Base-by-base conservation (phyloP, 2,329 filamentous ascomycete genomes). In the Botrytis hyacinthi region DNA sequence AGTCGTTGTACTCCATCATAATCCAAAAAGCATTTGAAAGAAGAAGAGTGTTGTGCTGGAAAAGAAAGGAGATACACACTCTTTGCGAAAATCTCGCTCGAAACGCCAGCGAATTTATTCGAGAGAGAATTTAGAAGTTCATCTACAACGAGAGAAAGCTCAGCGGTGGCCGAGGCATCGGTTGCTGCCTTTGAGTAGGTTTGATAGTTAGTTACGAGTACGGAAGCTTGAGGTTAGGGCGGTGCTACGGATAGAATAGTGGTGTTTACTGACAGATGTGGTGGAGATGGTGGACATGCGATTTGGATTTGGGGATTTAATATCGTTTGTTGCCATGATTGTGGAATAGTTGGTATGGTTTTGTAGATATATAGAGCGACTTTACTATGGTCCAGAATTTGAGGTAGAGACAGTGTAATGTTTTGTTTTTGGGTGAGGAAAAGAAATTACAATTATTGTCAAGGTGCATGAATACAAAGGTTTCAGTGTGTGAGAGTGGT, bases 31-130 rank as follows among this genome's bases (percentile, higher is more conserved):
- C 32, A 6, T n/a, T 10, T 20, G 48, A 32, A 59, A 37, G 20
- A 20, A 18, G 44, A 46, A 22, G 67, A 40, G 62, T 29, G 26
- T 18, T 14, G 22, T 8, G 48, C 37, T 7, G 57, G 7, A 22
- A 67, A 61, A 51, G 29, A 42, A 67, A 60, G 44, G 22, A 29
- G 35, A 61, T 46, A 18, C 91, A 81, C 83, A 97, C 94, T 93
- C 84, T 97, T 97, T 54, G 92, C 89, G 78, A 97, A 93, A 74
- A 98, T 91, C 83, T 97, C 95, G 74, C 90, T 92, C 14, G 93
- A 97, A 8, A 97, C 90, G 20, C 89, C 89, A 32, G 92, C 91
- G 82, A 97, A 97, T 82, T 97, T 97, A 82, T 89, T 91, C 70
- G 93, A 93, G 0, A 98, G 84, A 63, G 93, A 91, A 80, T 95